phyloP scores from a whole-genome alignment of 768 basidiomycete genomes.

The Termitomyces sp. region DNA sequence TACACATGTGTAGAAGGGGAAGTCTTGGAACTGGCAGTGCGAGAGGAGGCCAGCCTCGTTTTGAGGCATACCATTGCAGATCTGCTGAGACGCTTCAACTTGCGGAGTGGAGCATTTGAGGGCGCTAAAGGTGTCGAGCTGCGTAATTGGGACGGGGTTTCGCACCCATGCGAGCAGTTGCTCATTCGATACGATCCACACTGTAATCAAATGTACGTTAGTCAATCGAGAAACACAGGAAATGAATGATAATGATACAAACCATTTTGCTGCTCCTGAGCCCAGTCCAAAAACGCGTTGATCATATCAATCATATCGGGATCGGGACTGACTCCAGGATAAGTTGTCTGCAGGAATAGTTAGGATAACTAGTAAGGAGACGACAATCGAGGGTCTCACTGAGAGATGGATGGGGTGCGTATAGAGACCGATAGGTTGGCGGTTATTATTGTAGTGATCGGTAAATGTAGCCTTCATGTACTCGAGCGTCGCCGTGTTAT shows the following conservation, averaged over 20 bases:
- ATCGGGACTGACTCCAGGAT: conserved; percentile 51
- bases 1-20: conserved; percentile 79
- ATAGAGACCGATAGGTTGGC: conserved; percentile 79
- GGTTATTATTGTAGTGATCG: conserved; percentile 68
- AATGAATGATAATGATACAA: conserved; percentile 12
- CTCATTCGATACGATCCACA: conserved; percentile 71
- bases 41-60: conserved; percentile 61
- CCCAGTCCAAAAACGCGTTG: conserved; percentile 80
- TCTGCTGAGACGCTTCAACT: conserved; percentile 47
- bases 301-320: conserved; percentile 65
- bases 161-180: conserved; percentile 74
- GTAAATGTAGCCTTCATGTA: conserved; percentile 77
- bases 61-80: conserved; percentile 74
- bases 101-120: conserved; percentile 65
- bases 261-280: conserved; percentile 66
- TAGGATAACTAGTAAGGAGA: neutral
- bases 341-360: conserved; percentile 35
- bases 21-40: conserved; percentile 66
- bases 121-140: conserved; percentile 48
- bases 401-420: conserved; percentile 79
- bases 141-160: conserved; percentile 60
- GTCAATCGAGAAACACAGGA: neutral
- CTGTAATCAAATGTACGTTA: conserved; percentile 25
- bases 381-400: conserved; percentile 26
- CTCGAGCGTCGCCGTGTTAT: conserved; percentile 60